Percentiles rank a stretch among this genome's conserved stretches.
Evolutionary conservation across 768 basidiomycete genomes (phyloP).

Genomic region (Scleroderma citrinum): DNA sequence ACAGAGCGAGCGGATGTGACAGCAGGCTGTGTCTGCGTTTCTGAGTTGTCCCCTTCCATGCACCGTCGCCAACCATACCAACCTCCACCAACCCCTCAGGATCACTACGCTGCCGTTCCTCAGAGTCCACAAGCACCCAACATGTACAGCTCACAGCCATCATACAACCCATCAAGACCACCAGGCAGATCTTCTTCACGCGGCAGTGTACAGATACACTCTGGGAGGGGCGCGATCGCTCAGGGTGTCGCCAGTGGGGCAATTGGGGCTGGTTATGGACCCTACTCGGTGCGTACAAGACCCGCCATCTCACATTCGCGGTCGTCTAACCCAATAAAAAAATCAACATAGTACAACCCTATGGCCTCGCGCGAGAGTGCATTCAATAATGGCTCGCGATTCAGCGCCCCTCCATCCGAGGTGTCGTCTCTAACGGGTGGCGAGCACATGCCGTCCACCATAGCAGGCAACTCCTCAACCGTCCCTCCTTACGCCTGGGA

Average conservation of each 20-base stretch:
- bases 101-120: constrained; percentile 56
- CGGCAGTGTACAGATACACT: constrained; percentile 21
- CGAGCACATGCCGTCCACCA: constrained; percentile 27
- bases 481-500: constrained; percentile 76
- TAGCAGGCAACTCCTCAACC: constrained; percentile 46
- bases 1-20: not conserved
- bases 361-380: constrained; percentile 33
- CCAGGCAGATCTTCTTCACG: constrained; percentile 24
- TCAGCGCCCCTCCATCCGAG: constrained; percentile 51
- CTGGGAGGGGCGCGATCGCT: constrained; percentile 52
- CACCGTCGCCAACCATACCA: constrained; percentile 36
- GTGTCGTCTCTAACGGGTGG: constrained; percentile 33
- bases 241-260: constrained; percentile 75
- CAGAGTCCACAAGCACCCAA: constrained; percentile 46
- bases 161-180: constrained; percentile 14
- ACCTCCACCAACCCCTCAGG: constrained; percentile 33
- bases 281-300: constrained; percentile 64
- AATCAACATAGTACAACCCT: constrained; percentile 58
- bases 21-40: not conserved
- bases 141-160: constrained; percentile 23
- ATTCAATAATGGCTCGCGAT: constrained; percentile 46
- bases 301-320: not conserved
- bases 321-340: not conserved
- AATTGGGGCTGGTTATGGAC: constrained; percentile 79
- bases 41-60: constrained; percentile 19